Percentiles rank a stretch among this genome's conserved stretches.
Evolutionary conservation across 192 early-diverging fungal species (phyloP).

Genomic region (Coemansia sp.): DNA sequence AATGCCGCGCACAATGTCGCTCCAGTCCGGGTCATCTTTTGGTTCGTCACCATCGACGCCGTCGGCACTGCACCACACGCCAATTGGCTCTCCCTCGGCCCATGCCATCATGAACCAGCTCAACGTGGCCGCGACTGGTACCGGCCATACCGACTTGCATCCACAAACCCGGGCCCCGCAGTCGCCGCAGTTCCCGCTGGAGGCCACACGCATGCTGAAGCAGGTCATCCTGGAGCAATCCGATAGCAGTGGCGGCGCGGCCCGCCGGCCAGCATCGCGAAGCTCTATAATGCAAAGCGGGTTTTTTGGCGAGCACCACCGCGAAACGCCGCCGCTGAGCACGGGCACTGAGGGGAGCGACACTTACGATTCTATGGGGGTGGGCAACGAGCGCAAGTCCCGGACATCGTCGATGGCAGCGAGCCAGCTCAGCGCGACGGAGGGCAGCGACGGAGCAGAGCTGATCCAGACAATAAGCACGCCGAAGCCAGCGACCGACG

Average conservation of each 20-base stretch:
- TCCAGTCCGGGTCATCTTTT: conserved; percentile 20
- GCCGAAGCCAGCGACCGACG: background rate
- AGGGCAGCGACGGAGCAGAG: conserved; percentile 15
- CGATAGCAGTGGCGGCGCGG: conserved; percentile 2
- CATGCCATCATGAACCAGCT: conserved; percentile 12
- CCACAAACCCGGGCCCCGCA: background rate
- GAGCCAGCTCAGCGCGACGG: conserved; percentile 22
- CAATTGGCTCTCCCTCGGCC: conserved; percentile 18
- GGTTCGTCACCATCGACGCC: conserved; percentile 27
- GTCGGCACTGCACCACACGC: conserved; percentile 17
- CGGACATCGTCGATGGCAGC: conserved; percentile 27
- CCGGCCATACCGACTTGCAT: conserved; percentile 1
- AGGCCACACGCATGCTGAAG: conserved; percentile 41
- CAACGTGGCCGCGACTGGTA: conserved; percentile 4
- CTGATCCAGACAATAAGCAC: background rate
- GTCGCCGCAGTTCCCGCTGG: conserved; percentile 34
- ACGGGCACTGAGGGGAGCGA: background rate
- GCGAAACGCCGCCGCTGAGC: background rate
- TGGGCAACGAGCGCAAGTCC: conserved; percentile 1
- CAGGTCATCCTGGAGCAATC: conserved; percentile 28
- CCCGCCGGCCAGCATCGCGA: background rate
- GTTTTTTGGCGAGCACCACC: too few relatives aligned
- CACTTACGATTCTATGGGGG: background rate
- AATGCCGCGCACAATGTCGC: conserved; percentile 22
- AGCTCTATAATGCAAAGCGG: too few relatives aligned